These are phyloP conservation scores for Lachnellula arida DNA, from an alignment of 2,329 filamentous ascomycete species.

Conservation along the genomic window DNA sequence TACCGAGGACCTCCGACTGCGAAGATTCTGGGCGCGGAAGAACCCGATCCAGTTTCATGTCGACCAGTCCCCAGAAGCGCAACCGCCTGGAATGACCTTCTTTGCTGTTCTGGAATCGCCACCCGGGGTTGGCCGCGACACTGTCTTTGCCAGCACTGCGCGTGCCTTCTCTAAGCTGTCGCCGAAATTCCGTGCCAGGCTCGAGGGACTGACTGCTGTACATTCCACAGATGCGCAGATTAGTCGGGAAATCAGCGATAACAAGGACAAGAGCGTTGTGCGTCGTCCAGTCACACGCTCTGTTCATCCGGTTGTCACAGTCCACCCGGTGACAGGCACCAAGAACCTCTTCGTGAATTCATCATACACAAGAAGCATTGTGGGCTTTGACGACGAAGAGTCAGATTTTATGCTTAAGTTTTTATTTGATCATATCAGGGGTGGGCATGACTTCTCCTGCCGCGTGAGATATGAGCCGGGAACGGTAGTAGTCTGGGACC, in stretches of 20 bases:
- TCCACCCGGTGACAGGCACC: slow-evolving; percentile 72
- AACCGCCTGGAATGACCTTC: slow-evolving; percentile 84
- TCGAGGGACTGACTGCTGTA: slow-evolving; percentile 72
- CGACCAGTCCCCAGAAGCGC: slow-evolving; percentile 78
- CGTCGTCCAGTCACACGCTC: slow-evolving; percentile 69
- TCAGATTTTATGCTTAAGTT: slow-evolving; percentile 70
- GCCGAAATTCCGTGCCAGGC: slow-evolving; percentile 67
- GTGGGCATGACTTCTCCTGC: slow-evolving; percentile 65
- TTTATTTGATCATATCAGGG: slow-evolving; percentile 63
- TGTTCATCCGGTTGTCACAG: slow-evolving; percentile 70
- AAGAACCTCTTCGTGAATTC: slow-evolving; percentile 78
- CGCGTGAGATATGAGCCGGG: slow-evolving; percentile 70
- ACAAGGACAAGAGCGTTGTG: slow-evolving; percentile 62
- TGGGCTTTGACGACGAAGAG: slow-evolving; percentile 80
- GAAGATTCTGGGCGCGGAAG: slow-evolving; percentile 32
- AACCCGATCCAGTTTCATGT: slow-evolving; percentile 83
- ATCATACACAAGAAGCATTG: slow-evolving; percentile 71
- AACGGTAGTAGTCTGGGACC: slow-evolving; percentile 79
- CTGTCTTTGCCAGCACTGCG: slow-evolving; percentile 69
- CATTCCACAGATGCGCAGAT: slow-evolving; percentile 58
- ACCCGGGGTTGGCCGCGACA: slow-evolving; percentile 67
- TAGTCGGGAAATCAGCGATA: slow-evolving; percentile 68
- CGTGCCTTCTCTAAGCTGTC: slow-evolving; percentile 75
- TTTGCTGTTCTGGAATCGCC: slow-evolving; percentile 78
- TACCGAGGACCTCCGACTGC: slow-evolving; percentile 39